Conservation (phyloP, 306 rosid genomes). For the Urtica urens region DNA sequence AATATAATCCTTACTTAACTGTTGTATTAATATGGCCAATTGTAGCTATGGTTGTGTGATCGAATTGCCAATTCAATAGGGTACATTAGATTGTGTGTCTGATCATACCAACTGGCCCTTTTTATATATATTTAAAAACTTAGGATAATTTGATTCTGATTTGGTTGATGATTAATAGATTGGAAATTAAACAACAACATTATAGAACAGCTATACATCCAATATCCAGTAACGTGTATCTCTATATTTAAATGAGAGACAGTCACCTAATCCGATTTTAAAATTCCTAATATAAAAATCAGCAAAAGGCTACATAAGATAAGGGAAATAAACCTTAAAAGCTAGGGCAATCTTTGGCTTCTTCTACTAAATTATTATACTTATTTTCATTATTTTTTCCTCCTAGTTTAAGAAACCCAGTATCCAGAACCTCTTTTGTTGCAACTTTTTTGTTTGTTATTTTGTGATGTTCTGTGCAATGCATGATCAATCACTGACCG, state of each 20-base stretch:
- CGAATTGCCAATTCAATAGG: conserved; percentile 22
- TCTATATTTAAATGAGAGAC: conserved; percentile 5
- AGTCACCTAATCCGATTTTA: conserved; percentile 13
- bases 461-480: conserved; percentile 14
- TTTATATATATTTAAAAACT: conserved; percentile 25
- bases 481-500: conserved; percentile 10
- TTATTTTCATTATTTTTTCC: not conserved
- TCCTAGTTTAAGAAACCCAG: conserved; percentile 30
- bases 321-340: conserved; percentile 28
- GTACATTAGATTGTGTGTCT: conserved; percentile 17
- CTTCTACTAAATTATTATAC: conserved; percentile 19
- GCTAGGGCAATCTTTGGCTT: conserved; percentile 43
- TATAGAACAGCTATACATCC: conserved; percentile 7
- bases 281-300: conserved; percentile 24
- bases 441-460: conserved; percentile 10
- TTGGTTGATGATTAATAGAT: conserved; percentile 11
- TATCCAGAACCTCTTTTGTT: conserved; percentile 16
- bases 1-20: conserved; percentile 20
- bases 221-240: not conserved
- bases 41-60: conserved; percentile 17
- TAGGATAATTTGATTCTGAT: conserved; percentile 22
- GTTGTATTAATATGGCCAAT: conserved; percentile 11
- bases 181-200: conserved; percentile 4
- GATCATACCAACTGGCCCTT: conserved; percentile 18
- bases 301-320: conserved; percentile 12